Percentiles rank a stretch among this genome's conserved stretches.
These are phyloP conservation scores for Achlya hypogyna DNA, from an alignment of 352 stramenopile genomes.

Conservation along the genomic window DNA sequence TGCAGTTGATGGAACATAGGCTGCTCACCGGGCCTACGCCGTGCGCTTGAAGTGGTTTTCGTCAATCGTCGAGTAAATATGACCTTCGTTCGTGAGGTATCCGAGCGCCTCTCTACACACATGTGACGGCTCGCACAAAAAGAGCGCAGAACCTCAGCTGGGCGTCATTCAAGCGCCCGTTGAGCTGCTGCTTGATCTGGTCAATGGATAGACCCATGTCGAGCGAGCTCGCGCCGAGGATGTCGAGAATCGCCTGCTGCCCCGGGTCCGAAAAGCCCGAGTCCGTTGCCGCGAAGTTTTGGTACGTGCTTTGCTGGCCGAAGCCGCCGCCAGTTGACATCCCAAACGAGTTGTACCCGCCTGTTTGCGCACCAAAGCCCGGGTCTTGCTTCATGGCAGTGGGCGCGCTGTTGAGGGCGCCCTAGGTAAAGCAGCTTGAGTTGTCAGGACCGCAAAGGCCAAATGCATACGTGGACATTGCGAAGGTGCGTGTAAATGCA, in stretches of 20 bases:
- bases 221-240: constrained; percentile 54
- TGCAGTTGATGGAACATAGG: too few relatives aligned
- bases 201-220: constrained; percentile 74
- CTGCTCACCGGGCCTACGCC: constrained; percentile 27
- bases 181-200: constrained; percentile 57
- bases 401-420: neutral
- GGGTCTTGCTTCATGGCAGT: neutral
- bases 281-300: constrained; percentile 57
- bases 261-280: constrained; percentile 58
- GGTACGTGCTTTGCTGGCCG: constrained; percentile 5
- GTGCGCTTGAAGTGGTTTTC: constrained; percentile 87
- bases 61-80: constrained; percentile 88
- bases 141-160: constrained; percentile 27
- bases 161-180: constrained; percentile 51
- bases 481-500: constrained; percentile 89
- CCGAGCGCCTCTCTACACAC: constrained; percentile 43
- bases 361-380: neutral
- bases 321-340: neutral
- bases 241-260: constrained; percentile 71
- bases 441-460: neutral
- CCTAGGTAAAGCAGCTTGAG: neutral
- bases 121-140: neutral
- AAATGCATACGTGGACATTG: constrained; percentile 24
- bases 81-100: constrained; percentile 78
- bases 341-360: constrained; percentile 9